A percentile compares a stretch with the other conserved stretches of the same genome.
Evolutionary conservation across 2,329 filamentous ascomycete genomes (phyloP).

Genomic region (Colletotrichum sojae): DNA sequence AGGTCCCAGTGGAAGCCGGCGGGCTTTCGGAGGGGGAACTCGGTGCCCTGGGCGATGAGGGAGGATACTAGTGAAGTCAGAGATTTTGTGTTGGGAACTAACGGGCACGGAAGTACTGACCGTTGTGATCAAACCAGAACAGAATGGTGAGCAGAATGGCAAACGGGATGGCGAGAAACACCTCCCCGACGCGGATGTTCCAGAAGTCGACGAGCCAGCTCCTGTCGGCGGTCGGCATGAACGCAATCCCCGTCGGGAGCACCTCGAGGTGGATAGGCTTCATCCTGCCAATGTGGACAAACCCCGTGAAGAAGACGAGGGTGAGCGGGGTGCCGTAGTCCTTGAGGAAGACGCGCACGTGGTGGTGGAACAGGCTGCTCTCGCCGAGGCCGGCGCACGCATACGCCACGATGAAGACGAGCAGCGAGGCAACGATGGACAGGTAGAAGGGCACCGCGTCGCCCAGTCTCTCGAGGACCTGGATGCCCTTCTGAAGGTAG

Average conservation of each 20-base stretch:
- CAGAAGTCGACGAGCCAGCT: slow-evolving; percentile 87
- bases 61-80: slow-evolving; percentile 74
- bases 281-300: slow-evolving; percentile 90
- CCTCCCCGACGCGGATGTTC: slow-evolving; percentile 79
- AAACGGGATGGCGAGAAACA: slow-evolving; percentile 91
- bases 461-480: slow-evolving; percentile 85
- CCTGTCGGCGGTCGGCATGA: slow-evolving; percentile 81
- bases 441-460: slow-evolving; percentile 79
- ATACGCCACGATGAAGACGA: slow-evolving; percentile 85
- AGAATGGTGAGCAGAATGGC: slow-evolving; percentile 85
- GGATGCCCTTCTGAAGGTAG: slow-evolving; percentile 91
- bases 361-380: slow-evolving; percentile 80
- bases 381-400: slow-evolving; percentile 79
- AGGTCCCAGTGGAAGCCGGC: slow-evolving; percentile 90
- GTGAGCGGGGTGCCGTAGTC: slow-evolving; percentile 91
- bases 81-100: too few species aligned
- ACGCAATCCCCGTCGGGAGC: slow-evolving; percentile 82
- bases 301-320: slow-evolving; percentile 90
- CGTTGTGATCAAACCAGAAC: slow-evolving; percentile 93
- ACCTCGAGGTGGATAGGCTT: slow-evolving; percentile 76
- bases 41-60: slow-evolving; percentile 85
- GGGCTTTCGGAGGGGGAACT: slow-evolving; percentile 85
- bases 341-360: slow-evolving; percentile 85
- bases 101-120: slow-evolving; percentile 56
- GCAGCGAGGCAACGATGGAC: slow-evolving; percentile 80